A percentile compares a stretch with the other conserved stretches of the same genome.
Evolutionary conservation across 2,329 filamentous ascomycete genomes (phyloP).

Genomic region (Calonectria hawksworthii): DNA sequence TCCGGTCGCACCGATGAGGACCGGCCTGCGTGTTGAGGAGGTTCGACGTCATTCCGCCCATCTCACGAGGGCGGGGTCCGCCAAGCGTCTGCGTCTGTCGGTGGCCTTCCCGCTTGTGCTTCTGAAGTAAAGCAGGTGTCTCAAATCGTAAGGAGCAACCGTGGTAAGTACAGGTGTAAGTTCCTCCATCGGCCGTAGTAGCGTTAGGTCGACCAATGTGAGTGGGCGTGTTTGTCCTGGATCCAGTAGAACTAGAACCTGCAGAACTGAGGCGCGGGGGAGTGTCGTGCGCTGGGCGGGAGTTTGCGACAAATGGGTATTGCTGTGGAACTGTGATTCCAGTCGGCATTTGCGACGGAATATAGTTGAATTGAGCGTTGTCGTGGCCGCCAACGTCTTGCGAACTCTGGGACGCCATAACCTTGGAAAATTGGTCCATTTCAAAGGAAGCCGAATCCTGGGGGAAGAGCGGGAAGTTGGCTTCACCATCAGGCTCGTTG

Average conservation of each 20-base stretch:
- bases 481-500: constrained; percentile 78
- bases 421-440: constrained; percentile 56
- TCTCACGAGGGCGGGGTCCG: constrained; percentile 45
- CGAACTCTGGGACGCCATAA: constrained; percentile 34
- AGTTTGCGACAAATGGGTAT: constrained; percentile 63
- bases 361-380: constrained; percentile 46
- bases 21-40: constrained; percentile 89
- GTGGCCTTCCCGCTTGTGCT: constrained; percentile 96
- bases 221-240: constrained; percentile 49
- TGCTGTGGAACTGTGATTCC: constrained; percentile 63
- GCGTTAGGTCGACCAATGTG: constrained; percentile 68
- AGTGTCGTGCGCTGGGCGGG: constrained; percentile 51
- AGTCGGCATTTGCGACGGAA: constrained; percentile 53
- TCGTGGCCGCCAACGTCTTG: constrained; percentile 37
- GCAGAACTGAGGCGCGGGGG: constrained; percentile 58
- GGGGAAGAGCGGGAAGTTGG: constrained; percentile 81
- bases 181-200: constrained; percentile 82
- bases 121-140: constrained; percentile 87
- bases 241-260: constrained; percentile 55
- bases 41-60: constrained; percentile 62
- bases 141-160: constrained; percentile 92
- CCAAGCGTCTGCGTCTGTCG: constrained; percentile 74
- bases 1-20: constrained; percentile 91
- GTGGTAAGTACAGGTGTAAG: constrained; percentile 96
- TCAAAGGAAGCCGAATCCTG: constrained; percentile 65